Conservation (phyloP, 495 filamentous ascomycete genomes). For the Evansstolkia leycettana region DNA sequence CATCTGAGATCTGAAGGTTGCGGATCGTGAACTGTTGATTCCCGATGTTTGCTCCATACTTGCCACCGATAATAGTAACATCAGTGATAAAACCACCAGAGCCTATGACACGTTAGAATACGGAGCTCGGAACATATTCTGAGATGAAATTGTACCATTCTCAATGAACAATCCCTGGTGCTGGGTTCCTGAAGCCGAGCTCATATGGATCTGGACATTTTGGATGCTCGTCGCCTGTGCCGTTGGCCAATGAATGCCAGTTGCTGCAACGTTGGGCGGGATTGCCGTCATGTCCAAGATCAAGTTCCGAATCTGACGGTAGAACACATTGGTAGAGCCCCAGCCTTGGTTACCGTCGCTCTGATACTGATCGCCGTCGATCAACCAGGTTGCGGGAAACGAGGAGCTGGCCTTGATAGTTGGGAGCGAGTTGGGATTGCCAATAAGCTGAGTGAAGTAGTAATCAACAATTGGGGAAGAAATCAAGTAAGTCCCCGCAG, state of each 20-base stretch:
- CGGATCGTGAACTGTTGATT: constrained; percentile 78
- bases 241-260: constrained; percentile 70
- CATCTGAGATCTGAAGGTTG: constrained; percentile 55
- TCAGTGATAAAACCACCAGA: constrained; percentile 60
- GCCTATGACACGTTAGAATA: constrained; percentile 20
- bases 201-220: constrained; percentile 68
- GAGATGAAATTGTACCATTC: constrained; percentile 34
- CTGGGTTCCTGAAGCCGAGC: constrained; percentile 39
- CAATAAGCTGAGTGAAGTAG: constrained; percentile 58
- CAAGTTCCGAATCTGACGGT: constrained; percentile 65
- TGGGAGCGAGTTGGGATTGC: constrained; percentile 51
- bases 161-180: constrained; percentile 69
- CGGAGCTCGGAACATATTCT: not conserved
- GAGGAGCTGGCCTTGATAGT: constrained; percentile 50
- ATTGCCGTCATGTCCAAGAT: constrained; percentile 60
- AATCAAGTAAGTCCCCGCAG: constrained; percentile 50
- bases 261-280: constrained; percentile 35
- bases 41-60: constrained; percentile 49
- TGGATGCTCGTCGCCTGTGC: constrained; percentile 62
- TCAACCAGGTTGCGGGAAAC: constrained; percentile 52
- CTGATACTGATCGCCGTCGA: constrained; percentile 57
- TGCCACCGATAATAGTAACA: constrained; percentile 59
- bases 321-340: constrained; percentile 61
- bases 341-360: constrained; percentile 31
- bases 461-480: constrained; percentile 41